Percentiles rank a stretch among this genome's conserved stretches.
Conservation (phyloP, 495 filamentous ascomycete species). For the Delitschia confertaspora region DNA sequence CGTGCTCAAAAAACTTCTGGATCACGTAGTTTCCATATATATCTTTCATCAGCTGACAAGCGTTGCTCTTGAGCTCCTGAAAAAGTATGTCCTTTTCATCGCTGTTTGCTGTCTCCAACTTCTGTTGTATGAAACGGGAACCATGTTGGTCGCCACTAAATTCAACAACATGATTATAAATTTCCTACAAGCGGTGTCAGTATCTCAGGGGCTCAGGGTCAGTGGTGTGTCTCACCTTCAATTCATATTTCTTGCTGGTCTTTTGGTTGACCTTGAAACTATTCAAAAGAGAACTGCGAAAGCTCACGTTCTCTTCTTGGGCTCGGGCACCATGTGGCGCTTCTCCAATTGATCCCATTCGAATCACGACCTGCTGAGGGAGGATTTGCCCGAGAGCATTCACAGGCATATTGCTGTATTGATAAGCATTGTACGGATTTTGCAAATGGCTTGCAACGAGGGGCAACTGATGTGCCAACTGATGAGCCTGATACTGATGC, state of each 20-base stretch:
- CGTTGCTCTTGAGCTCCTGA: conserved; percentile 72
- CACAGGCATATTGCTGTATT: conserved; percentile 24
- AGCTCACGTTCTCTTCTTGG: conserved; percentile 46
- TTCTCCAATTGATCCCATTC: conserved; percentile 33
- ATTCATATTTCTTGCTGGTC: conserved; percentile 69
- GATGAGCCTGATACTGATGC: conserved; percentile 15
- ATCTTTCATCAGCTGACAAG: conserved; percentile 85
- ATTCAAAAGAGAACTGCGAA: conserved; percentile 64
- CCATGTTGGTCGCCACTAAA: conserved; percentile 95
- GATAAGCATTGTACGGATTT: conserved; percentile 22
- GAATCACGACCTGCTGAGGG: conserved; percentile 26
- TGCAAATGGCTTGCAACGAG: conserved; percentile 25
- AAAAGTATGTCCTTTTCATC: conserved; percentile 97
- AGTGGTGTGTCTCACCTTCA: conserved; percentile 51
- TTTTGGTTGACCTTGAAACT: conserved; percentile 72
- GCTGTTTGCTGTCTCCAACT: conserved; percentile 88
- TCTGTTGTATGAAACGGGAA: conserved; percentile 91
- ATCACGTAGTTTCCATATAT: conserved; percentile 98
- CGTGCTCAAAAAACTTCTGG: conserved; percentile 96
- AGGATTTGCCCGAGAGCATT: conserved; percentile 35
- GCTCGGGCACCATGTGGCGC: conserved; percentile 50
- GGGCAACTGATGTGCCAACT: conserved; percentile 27
- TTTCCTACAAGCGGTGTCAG: conserved; percentile 51
- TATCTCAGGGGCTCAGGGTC: conserved; percentile 1
- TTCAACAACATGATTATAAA: conserved; percentile 82